Evolutionary conservation across 2,329 filamentous ascomycete species (phyloP), one percentile per base, ranked within the genome.

Genomic region (Beauveria brongniartii): DNA sequence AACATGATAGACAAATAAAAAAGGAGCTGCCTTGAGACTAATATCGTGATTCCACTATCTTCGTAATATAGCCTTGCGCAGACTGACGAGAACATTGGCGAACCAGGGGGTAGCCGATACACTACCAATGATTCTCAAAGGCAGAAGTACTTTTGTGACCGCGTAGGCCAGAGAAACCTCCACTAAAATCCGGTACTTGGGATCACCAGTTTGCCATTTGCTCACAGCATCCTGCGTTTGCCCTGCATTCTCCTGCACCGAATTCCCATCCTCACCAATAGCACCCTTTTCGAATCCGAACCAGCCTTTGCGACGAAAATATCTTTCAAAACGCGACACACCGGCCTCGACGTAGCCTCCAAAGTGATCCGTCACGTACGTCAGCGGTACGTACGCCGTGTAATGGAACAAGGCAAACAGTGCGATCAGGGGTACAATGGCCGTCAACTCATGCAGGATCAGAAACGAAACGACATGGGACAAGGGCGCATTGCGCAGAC

Each of bases 61-160:
- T 46, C 67, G 66, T 28, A 65, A 70, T 50, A 77, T 67, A 12
- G 70, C 22, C 16, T 64, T 65, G 56, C 69, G 72, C 22, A 73
- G 59, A 53, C 73, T 73, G 14, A 89, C 74, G 44, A 90, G 76
- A 24, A 83, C 76, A 48, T 86, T 82, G 1, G 92, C 92, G 79
- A 97, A 95, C 89, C 91, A 95, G 4, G 94, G 94, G 52, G 94
- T 96, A 16, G 83, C 88, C 91, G 90, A 96, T 4, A 95, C 82
- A 75, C 92, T 96, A 7, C 85, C 74, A 28, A 88, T 77, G 63
- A 99, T 83, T 66, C 94, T 82, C 14, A 90, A 68, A 0, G 94
- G 91, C 64, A 99, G 72, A 62, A 97, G 70, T 18, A 85, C 86
- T 76, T 99, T 99, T 1, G 91, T 95, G 64, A 97, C 82, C 1